phyloP scores from a whole-genome alignment of 2,329 filamentous ascomycete genomes.

The Nemania bipapillata region DNA sequence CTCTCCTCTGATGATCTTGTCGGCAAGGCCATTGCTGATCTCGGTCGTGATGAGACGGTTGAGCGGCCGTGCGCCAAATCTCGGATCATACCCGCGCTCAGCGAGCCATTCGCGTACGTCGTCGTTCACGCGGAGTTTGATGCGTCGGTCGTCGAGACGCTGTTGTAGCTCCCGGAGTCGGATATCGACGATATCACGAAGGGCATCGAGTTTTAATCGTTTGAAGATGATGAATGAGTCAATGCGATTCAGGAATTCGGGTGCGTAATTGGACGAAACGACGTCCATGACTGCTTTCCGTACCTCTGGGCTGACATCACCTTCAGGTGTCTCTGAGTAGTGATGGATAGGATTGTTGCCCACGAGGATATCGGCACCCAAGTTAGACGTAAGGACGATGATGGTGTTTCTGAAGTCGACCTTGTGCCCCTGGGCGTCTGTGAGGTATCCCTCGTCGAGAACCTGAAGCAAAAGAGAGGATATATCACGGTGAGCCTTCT shows the following conservation, averaged over 20 bases:
- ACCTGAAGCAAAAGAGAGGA: slow-evolving; percentile 92
- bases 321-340: slow-evolving; percentile 70
- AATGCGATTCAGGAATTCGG: slow-evolving; percentile 95
- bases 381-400: slow-evolving; percentile 94
- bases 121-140: slow-evolving; percentile 75
- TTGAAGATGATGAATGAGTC: slow-evolving; percentile 98
- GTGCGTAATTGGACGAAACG: slow-evolving; percentile 78
- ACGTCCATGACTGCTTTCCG: slow-evolving; percentile 89
- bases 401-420: slow-evolving; percentile 97
- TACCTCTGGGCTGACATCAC: slow-evolving; percentile 77
- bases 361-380: slow-evolving; percentile 91
- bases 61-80: slow-evolving; percentile 88
- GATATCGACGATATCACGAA: slow-evolving; percentile 94
- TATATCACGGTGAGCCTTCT: slow-evolving; percentile 96
- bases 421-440: slow-evolving; percentile 94
- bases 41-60: slow-evolving; percentile 91
- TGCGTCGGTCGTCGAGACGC: slow-evolving; percentile 85
- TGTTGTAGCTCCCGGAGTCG: slow-evolving; percentile 84
- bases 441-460: slow-evolving; percentile 94
- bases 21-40: slow-evolving; percentile 87
- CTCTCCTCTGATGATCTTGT: slow-evolving; percentile 89
- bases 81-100: slow-evolving; percentile 88
- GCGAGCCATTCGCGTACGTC: slow-evolving; percentile 87
- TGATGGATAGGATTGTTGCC: slow-evolving; percentile 74
- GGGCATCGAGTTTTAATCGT: slow-evolving; percentile 78